These are phyloP conservation scores for Wickerhamomyces bisporus DNA, from an alignment of 805 yeast species.

Conservation along the genomic window DNA sequence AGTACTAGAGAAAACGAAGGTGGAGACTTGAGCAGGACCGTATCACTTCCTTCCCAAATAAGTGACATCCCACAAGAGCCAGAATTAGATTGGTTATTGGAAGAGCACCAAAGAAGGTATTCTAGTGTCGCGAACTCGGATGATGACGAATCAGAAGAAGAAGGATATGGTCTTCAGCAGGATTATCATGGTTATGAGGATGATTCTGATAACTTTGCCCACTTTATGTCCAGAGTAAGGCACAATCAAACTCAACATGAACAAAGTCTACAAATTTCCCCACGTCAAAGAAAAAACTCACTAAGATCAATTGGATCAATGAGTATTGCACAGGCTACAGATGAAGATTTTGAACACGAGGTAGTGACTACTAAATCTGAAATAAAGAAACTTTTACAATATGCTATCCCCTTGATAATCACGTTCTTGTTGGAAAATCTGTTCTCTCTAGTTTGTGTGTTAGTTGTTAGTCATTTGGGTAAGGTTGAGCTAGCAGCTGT, in stretches of 20 bases:
- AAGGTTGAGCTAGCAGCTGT: conserved; percentile 79
- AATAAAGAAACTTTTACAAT: conserved; percentile 29
- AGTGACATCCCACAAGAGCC: conserved; percentile 29
- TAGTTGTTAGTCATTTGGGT: conserved; percentile 78
- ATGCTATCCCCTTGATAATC: conserved; percentile 51
- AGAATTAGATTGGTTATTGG: conserved; percentile 33
- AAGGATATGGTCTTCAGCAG: conserved; percentile 6
- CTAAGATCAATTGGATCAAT: conserved; percentile 19
- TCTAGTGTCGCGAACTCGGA: conserved; percentile 23
- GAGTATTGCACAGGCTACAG: conserved; percentile 14
- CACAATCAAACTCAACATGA: conserved; percentile 13
- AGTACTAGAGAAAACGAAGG: conserved; percentile 25
- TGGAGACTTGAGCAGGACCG: conserved; percentile 34
- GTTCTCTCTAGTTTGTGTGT: conserved; percentile 50
- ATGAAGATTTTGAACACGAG: conserved; percentile 27
- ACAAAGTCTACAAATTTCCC: neutral
- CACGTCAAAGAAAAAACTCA: conserved; percentile 14
- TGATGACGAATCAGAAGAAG: conserved; percentile 16
- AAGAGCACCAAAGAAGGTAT: conserved; percentile 35
- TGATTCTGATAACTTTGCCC: conserved; percentile 12
- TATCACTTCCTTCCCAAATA: conserved; percentile 35
- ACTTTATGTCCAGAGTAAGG: conserved; percentile 20
- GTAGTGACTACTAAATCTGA: conserved; percentile 32
- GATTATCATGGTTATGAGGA: conserved; percentile 23
- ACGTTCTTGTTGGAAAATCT: conserved; percentile 57